These are phyloP conservation scores for Scytalidium lignicola DNA, from an alignment of 2,329 filamentous ascomycete genomes.

Conservation along the genomic window DNA sequence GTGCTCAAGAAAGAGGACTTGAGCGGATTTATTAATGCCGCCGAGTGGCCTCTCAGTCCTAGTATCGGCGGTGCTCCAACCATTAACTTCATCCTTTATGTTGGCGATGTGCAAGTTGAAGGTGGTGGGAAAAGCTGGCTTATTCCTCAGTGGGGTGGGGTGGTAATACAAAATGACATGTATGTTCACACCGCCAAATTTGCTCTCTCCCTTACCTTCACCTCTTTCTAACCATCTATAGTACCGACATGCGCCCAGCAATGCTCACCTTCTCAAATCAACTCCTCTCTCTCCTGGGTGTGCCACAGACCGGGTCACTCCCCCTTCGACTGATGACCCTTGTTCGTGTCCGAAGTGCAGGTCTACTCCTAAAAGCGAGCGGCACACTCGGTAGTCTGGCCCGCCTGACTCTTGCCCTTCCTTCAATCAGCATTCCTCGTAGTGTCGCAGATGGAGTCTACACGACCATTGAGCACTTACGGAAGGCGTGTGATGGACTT, in stretches of 20 bases:
- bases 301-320: conserved; percentile 76
- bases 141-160: conserved; percentile 91
- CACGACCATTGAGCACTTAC: conserved; percentile 71
- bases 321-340: conserved; percentile 81
- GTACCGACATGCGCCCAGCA: conserved; percentile 66
- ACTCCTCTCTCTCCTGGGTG: conserved; percentile 79
- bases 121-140: conserved; percentile 67
- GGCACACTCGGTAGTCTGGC: conserved; percentile 92
- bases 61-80: conserved; percentile 92
- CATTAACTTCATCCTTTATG: conserved; percentile 91
- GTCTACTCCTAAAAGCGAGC: conserved; percentile 81
- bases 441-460: conserved; percentile 82
- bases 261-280: conserved; percentile 90
- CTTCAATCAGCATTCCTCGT: conserved; percentile 85
- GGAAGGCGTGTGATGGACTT: conserved; percentile 69
- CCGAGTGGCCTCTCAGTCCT: conserved; percentile 93
- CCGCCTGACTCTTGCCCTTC: conserved; percentile 74
- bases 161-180: conserved; percentile 54
- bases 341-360: conserved; percentile 77
- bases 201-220: conserved; percentile 31
- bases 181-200: conserved; percentile 44
- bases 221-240: conserved; percentile 42
- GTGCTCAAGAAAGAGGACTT: conserved; percentile 79
- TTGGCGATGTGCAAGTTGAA: conserved; percentile 53
- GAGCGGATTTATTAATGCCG: conserved; percentile 92